Evolutionary conservation across 2,329 filamentous ascomycete genomes (phyloP).

Genomic region (Didymella pomorum): DNA sequence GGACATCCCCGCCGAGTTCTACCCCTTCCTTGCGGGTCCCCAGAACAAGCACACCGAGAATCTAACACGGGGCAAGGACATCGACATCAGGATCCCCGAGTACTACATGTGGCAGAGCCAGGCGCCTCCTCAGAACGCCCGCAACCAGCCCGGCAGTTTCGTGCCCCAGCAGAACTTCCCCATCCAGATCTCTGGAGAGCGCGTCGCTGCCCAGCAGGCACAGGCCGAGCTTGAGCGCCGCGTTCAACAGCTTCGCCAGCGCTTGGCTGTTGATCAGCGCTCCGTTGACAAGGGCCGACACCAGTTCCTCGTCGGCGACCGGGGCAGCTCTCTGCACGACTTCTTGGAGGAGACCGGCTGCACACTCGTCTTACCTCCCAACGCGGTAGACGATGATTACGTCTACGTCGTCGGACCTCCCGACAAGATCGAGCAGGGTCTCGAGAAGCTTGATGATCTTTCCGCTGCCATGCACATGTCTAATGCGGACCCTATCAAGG

Average conservation of each 20-base stretch:
- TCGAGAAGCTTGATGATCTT: conserved; percentile 86
- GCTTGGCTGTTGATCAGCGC: conserved; percentile 79
- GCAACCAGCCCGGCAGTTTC: conserved; percentile 74
- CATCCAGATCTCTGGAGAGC: conserved; percentile 88
- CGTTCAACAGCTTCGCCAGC: conserved; percentile 76
- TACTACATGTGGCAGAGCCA: conserved; percentile 77
- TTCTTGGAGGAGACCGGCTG: conserved; percentile 94
- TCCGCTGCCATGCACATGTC: conserved; percentile 87
- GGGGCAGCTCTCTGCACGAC: conserved; percentile 79
- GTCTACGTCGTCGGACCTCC: conserved; percentile 85
- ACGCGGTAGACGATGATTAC: conserved; percentile 78
- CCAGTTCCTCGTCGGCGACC: conserved; percentile 91
- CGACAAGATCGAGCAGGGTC: conserved; percentile 74
- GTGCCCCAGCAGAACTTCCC: conserved; percentile 74
- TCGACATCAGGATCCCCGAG: conserved; percentile 83
- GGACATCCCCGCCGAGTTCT: conserved; percentile 88
- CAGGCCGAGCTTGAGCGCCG: conserved; percentile 82
- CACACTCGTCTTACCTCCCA: conserved; percentile 80
- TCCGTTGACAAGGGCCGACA: conserved; percentile 87
- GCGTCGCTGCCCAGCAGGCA: conserved; percentile 79
- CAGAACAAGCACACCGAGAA: conserved; percentile 72
- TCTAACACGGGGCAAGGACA: conserved; percentile 75
- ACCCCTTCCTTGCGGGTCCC: conserved; percentile 89
- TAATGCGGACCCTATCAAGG: conserved; percentile 80
- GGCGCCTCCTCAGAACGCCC: conserved; percentile 69